Evolutionary conservation across 2,329 filamentous ascomycete genomes (phyloP).

Genomic region (Fusarium napiforme): DNA sequence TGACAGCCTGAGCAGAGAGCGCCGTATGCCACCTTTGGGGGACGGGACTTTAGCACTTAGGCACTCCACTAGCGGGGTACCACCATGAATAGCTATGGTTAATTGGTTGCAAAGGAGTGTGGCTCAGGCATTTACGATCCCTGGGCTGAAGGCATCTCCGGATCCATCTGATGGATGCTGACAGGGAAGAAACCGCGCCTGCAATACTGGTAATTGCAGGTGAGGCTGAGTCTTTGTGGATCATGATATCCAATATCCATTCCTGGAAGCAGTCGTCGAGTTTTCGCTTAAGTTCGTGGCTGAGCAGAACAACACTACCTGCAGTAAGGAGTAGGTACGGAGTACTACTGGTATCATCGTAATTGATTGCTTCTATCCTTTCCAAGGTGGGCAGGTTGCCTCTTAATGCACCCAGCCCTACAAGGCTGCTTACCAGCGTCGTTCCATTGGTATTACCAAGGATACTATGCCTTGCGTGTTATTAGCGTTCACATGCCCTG

Average conservation of each 20-base stretch:
- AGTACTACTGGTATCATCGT: neutral
- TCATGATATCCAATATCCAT: neutral
- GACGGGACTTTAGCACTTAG: slow-evolving; percentile 6
- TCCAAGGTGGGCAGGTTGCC: slow-evolving; percentile 9
- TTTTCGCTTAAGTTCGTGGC: slow-evolving; percentile 22
- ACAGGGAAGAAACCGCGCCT: slow-evolving; percentile 6
- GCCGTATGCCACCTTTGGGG: slow-evolving; percentile 12
- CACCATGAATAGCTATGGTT: slow-evolving; percentile 3
- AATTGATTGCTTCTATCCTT: slow-evolving; percentile 8
- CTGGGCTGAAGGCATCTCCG: slow-evolving; percentile 18
- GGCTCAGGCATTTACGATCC: slow-evolving; percentile 8
- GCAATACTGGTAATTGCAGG: slow-evolving; percentile 8
- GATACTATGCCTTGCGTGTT: neutral
- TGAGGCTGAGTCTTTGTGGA: slow-evolving; percentile 28
- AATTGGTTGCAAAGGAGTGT: slow-evolving; percentile 23
- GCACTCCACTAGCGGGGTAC: slow-evolving; percentile 3
- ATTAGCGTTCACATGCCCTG: neutral
- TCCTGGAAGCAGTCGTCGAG: neutral
- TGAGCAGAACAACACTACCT: slow-evolving; percentile 1
- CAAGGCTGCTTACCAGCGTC: neutral
- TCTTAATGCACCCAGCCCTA: slow-evolving; percentile 25
- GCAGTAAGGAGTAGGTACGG: neutral
- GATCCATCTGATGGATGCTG: slow-evolving; percentile 22
- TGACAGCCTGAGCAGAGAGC: slow-evolving; percentile 19
- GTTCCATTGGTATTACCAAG: neutral